Evolutionary conservation across 495 filamentous ascomycete genomes (phyloP), one percentile per base, ranked within the genome.

Genomic region (Corynascus novoguineensis): DNA sequence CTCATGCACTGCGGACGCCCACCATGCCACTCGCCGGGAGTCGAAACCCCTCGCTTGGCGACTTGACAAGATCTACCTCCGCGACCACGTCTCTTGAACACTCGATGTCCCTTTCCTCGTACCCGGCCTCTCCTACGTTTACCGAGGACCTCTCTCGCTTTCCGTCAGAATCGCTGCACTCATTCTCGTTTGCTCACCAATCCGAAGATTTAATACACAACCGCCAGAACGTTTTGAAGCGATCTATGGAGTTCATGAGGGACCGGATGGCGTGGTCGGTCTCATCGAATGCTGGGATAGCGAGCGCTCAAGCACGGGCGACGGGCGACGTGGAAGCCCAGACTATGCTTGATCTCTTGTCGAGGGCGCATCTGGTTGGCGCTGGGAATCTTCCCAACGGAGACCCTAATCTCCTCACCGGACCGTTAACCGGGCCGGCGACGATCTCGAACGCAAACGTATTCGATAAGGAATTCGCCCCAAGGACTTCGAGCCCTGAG

Each of bases 111-210:
- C 65, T 85, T 22, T 77, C 78, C 10, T 77, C 77, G 22, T 82
- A 81, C 28, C 81, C 86, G 15, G 67, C 80, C 54, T 92, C 86
- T 42, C 87, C 89, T 35, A 82, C 81, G 44, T 87, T 91, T 58
- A 76, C 86, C 63, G 93, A 97, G 78, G 93, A 97, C 64, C 82
- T 99, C 29, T 83, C 84, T 44, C 83, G 91, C 42, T 99, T 97
- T 66, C 92, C 95, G 2, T 88, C 88, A 63, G 93, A 99, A 70
- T 99, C 93, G 1, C 72, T 99, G 55, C 93, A 99, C 68, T 97
- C 95, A 0, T 99, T 99, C 73, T 97, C 95, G 29, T 99, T 99
- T 69, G 90, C 95, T 4, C 89, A 96, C 56, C 92, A 96, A 70
- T 91, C 92, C 5, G 92, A 96, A 65, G 92, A 97, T 63, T 77